Conservation (phyloP, 345 rosid species). For the Aethionema arabicum region DNA sequence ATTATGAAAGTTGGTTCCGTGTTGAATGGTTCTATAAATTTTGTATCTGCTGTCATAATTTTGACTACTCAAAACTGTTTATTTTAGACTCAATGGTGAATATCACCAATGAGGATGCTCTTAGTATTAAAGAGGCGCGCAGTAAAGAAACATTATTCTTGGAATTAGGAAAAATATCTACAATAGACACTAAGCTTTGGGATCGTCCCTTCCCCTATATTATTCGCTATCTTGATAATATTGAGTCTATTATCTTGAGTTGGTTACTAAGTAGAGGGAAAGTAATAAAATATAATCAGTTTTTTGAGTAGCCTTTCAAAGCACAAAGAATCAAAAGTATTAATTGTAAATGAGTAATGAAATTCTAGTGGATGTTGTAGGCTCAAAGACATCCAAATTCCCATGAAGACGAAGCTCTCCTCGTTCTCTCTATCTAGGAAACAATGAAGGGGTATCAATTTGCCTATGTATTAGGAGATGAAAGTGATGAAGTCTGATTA, state of each 20-base stretch:
- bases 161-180: slow-evolving; percentile 64
- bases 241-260: neutral
- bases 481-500: slow-evolving; percentile 40
- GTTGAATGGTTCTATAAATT: neutral
- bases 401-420: slow-evolving; percentile 39
- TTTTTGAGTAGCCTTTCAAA: too few relatives aligned
- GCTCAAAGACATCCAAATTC: slow-evolving; percentile 30
- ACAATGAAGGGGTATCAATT: slow-evolving; percentile 44
- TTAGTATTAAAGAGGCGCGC: slow-evolving; percentile 74
- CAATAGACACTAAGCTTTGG: slow-evolving; percentile 51
- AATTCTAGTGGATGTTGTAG: slow-evolving; percentile 22
- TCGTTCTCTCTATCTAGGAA: slow-evolving; percentile 40
- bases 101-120: too few relatives aligned
- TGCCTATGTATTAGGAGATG: slow-evolving; percentile 52
- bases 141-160: slow-evolving; percentile 88
- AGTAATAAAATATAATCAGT: too few relatives aligned
- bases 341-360: slow-evolving; percentile 5
- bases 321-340: too few relatives aligned
- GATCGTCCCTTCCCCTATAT: slow-evolving; percentile 9
- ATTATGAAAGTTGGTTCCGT: neutral
- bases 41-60: neutral
- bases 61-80: neutral
- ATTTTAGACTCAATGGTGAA: too few relatives aligned
- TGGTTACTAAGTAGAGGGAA: neutral
- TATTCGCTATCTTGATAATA: neutral